A percentile compares a stretch with the other conserved stretches of the same genome.
phyloP scores from a whole-genome alignment of 1,284 basidiomycete species.

The Heliocybe sulcata region DNA sequence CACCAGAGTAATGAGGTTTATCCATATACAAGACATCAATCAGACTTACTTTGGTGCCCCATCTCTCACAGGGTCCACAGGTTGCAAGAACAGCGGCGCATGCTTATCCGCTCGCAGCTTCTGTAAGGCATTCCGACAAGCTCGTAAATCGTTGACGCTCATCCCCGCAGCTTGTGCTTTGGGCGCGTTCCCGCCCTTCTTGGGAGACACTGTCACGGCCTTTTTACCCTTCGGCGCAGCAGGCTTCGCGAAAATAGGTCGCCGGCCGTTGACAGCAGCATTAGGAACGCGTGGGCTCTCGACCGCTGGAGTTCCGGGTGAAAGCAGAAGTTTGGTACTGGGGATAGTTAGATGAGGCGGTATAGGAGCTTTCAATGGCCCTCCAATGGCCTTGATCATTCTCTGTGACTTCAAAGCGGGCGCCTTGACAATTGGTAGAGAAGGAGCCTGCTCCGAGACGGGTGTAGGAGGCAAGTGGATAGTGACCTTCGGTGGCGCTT shows the following conservation, averaged over 20 bases:
- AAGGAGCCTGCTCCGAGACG: constrained; percentile 50
- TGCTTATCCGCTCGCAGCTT: constrained; percentile 74
- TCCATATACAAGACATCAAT: neutral
- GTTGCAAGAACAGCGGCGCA: constrained; percentile 71
- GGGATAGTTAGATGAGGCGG: constrained; percentile 24
- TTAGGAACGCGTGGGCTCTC: constrained; percentile 17
- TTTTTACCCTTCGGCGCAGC: constrained; percentile 9
- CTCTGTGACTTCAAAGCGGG: constrained; percentile 30
- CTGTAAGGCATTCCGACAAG: constrained; percentile 76
- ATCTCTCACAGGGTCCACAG: constrained; percentile 88
- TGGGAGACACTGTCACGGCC: constrained; percentile 17
- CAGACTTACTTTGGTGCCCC: constrained; percentile 69
- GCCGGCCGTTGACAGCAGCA: constrained; percentile 21
- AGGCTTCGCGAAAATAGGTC: neutral
- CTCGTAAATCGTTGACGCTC: constrained; percentile 73
- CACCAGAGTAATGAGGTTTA: constrained; percentile 5
- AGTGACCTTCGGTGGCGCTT: constrained; percentile 80
- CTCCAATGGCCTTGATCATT: constrained; percentile 33
- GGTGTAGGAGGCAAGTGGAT: constrained; percentile 82
- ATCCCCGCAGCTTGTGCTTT: constrained; percentile 81
- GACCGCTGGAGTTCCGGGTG: constrained; percentile 10
- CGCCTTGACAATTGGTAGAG: constrained; percentile 43
- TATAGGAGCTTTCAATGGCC: constrained; percentile 35
- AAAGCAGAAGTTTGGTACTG: neutral
- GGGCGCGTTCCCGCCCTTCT: constrained; percentile 39